Percentiles rank a stretch among this genome's conserved stretches.
Evolutionary conservation across 1,139 yeast species (phyloP).

Genomic region (Diutina neorugosa): DNA sequence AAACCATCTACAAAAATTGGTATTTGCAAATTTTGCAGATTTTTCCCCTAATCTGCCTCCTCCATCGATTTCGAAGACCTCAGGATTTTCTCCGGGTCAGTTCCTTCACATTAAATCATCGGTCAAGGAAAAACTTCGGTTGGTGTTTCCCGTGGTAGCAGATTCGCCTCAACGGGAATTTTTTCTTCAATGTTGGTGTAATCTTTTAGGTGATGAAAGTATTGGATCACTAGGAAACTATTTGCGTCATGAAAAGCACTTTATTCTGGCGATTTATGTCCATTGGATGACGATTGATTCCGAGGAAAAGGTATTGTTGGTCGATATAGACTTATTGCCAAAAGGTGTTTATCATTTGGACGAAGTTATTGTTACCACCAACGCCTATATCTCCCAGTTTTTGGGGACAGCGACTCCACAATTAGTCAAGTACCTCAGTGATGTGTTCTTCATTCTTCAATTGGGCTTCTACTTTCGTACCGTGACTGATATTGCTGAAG

Average conservation of each 20-base stretch:
- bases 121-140: background rate
- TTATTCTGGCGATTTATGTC: slow-evolving; percentile 23
- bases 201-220: slow-evolving; percentile 50
- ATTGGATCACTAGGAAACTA: slow-evolving; percentile 28
- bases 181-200: slow-evolving; percentile 10
- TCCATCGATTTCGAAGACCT: background rate
- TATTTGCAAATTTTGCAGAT: slow-evolving; percentile 24
- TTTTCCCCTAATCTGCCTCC: background rate
- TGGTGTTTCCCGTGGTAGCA: background rate
- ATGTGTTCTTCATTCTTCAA: slow-evolving; percentile 9
- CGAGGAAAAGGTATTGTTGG: slow-evolving; percentile 20
- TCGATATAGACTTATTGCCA: slow-evolving; percentile 35
- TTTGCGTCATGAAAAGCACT: slow-evolving; percentile 14
- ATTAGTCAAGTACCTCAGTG: slow-evolving; percentile 10
- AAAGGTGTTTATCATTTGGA: slow-evolving; percentile 21
- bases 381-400: slow-evolving; percentile 14
- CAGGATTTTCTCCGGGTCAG: background rate
- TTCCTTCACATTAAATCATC: slow-evolving; percentile 13
- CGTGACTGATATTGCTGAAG: slow-evolving; percentile 17
- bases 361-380: slow-evolving; percentile 17
- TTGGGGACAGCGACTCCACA: slow-evolving; percentile 8
- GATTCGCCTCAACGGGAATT: background rate
- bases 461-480: background rate
- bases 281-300: slow-evolving; percentile 25
- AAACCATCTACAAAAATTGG: slow-evolving; percentile 40